phyloP scores from a whole-genome alignment of 306 rosid species.

The Cucurbita ficifolia region DNA sequence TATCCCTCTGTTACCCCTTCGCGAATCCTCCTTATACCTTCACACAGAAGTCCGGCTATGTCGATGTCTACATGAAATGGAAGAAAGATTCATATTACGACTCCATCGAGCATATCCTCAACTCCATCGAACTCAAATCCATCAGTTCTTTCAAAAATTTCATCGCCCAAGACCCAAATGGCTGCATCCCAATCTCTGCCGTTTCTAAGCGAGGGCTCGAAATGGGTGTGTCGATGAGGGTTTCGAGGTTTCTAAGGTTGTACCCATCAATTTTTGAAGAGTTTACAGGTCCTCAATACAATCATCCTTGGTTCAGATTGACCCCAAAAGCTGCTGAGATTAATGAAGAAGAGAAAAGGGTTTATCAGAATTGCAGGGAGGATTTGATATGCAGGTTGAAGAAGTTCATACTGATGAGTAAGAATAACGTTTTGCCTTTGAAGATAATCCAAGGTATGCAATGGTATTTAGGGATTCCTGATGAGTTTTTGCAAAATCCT shows the following conservation, averaged over 20 bases:
- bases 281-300: slow-evolving; percentile 52
- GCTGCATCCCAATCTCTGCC: slow-evolving; percentile 58
- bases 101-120: slow-evolving; percentile 51
- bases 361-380: slow-evolving; percentile 41
- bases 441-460: slow-evolving; percentile 74
- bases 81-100: slow-evolving; percentile 68
- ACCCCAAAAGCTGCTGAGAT: slow-evolving; percentile 66
- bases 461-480: slow-evolving; percentile 86
- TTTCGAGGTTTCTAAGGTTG: slow-evolving; percentile 58
- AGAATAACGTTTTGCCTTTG: slow-evolving; percentile 49
- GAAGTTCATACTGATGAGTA: slow-evolving; percentile 69
- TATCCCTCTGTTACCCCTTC: slow-evolving; percentile 4
- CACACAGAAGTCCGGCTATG: slow-evolving; percentile 38
- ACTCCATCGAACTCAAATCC: slow-evolving; percentile 54
- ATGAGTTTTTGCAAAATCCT: slow-evolving; percentile 33
- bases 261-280: slow-evolving; percentile 81
- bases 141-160: slow-evolving; percentile 53
- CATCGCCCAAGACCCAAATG: slow-evolving; percentile 42
- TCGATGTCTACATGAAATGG: slow-evolving; percentile 86
- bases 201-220: slow-evolving; percentile 54
- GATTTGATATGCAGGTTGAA: slow-evolving; percentile 55
- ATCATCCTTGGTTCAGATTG: slow-evolving; percentile 80
- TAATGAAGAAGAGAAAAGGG: slow-evolving; percentile 49
- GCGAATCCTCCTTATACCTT: slow-evolving; percentile 17
- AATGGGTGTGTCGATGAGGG: slow-evolving; percentile 59